phyloP scores from a whole-genome alignment of 768 basidiomycete genomes.

The Fomitopsis serialis region DNA sequence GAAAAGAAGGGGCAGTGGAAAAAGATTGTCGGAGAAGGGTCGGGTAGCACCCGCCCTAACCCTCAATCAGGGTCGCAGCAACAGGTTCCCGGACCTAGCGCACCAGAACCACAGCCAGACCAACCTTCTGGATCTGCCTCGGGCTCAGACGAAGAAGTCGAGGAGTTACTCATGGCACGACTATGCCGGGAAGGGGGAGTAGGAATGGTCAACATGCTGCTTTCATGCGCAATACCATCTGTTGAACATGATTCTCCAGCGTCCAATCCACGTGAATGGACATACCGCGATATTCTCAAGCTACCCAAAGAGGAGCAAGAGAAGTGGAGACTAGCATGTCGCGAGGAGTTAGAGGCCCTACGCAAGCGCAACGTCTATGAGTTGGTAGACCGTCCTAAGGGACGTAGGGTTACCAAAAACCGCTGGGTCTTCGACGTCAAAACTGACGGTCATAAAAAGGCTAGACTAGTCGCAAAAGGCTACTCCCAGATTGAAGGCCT shows the following conservation, averaged over 20 bases:
- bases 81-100: slow-evolving; percentile 7
- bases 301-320: slow-evolving; percentile 1
- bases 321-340: slow-evolving; percentile 3
- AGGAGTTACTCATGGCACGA: background rate
- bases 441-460: slow-evolving; percentile 17
- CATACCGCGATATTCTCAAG: background rate
- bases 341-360: background rate
- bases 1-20: slow-evolving; percentile 4
- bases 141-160: background rate
- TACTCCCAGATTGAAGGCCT: slow-evolving; percentile 25
- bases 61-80: background rate
- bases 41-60: background rate
- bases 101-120: background rate
- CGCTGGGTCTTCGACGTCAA: slow-evolving; percentile 26
- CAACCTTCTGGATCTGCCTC: background rate
- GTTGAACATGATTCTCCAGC: background rate
- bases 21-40: slow-evolving; percentile 1
- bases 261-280: slow-evolving; percentile 1
- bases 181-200: slow-evolving; percentile 5
- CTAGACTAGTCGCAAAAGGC: slow-evolving; percentile 27
- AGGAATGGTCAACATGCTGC: background rate
- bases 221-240: background rate
- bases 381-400: slow-evolving; percentile 4
- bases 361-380: slow-evolving; percentile 13
- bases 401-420: slow-evolving; percentile 18